Evolutionary conservation across 768 basidiomycete species (phyloP).

Genomic region (Rhodotorula taiwanensis): DNA sequence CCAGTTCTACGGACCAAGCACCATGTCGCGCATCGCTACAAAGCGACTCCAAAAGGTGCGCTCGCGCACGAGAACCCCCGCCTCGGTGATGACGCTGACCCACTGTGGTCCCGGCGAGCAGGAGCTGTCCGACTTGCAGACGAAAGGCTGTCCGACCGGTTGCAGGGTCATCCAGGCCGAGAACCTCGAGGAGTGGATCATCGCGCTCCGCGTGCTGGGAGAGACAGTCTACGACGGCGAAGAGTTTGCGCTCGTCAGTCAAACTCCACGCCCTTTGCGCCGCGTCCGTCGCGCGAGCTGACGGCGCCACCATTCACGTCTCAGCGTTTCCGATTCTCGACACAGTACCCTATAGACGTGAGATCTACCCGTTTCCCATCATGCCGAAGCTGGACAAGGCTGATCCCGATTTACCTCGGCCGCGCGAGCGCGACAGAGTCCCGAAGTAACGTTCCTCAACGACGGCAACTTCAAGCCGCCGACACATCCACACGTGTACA

Average conservation of each 20-base stretch:
- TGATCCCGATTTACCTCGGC: too few species aligned
- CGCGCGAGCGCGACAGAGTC: conserved; percentile 59
- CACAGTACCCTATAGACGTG: conserved; percentile 63
- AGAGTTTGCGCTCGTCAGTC: conserved; percentile 23
- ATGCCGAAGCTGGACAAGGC: too few species aligned
- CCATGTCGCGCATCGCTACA: conserved; percentile 14
- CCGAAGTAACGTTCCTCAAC: conserved; percentile 77
- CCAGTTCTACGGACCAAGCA: too few species aligned
- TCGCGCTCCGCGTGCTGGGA: conserved; percentile 75
- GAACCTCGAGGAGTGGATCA: conserved; percentile 68
- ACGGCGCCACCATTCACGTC: too few species aligned
- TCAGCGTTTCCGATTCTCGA: conserved; percentile 70
- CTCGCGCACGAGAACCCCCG: not conserved
- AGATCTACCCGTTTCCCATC: too few species aligned
- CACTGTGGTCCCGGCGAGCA: not conserved
- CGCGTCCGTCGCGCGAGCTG: too few species aligned
- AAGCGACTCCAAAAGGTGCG: conserved; percentile 27
- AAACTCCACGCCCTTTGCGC: too few species aligned
- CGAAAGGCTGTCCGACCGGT: conserved; percentile 12
- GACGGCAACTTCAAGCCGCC: conserved; percentile 61
- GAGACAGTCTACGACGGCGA: conserved; percentile 68
- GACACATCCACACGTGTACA: conserved; percentile 75
- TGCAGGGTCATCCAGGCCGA: conserved; percentile 58
- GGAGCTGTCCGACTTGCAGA: conserved; percentile 31
- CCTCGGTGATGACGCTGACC: not conserved